phyloP scores from a whole-genome alignment of 208 protist species.

The Acanthamoeba culbertsoni region DNA sequence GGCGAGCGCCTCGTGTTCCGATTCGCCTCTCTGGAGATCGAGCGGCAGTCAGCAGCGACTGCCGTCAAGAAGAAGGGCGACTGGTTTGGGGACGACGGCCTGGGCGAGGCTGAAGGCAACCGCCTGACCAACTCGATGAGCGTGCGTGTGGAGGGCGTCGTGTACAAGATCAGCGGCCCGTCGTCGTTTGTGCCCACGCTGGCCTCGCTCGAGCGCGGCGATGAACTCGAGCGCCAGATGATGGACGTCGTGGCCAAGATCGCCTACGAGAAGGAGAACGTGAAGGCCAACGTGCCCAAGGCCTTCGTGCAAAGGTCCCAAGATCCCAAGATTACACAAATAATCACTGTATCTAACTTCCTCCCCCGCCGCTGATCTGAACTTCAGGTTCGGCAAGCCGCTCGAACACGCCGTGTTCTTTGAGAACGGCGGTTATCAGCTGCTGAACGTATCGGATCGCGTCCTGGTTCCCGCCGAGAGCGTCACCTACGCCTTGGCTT shows the following conservation, averaged over 20 bases:
- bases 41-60: background rate
- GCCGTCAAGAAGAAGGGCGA: background rate
- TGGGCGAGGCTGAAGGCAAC: no score
- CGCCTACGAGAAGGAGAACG: slow-evolving; percentile 46
- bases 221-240: slow-evolving; percentile 8
- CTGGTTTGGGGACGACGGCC: background rate
- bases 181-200: slow-evolving; percentile 48
- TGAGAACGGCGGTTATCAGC: slow-evolving; percentile 51
- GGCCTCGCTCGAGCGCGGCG: slow-evolving; percentile 22
- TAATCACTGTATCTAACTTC: no score
- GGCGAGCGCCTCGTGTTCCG: slow-evolving; percentile 58
- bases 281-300: slow-evolving; percentile 69
- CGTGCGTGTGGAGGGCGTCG: background rate
- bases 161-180: slow-evolving; percentile 47
- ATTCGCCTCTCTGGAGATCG: slow-evolving; percentile 37
- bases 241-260: slow-evolving; percentile 63
- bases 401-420: slow-evolving; percentile 55
- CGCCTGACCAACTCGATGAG: no score
- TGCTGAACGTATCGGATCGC: slow-evolving; percentile 35
- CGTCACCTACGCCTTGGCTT: slow-evolving; percentile 76
- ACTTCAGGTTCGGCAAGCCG: slow-evolving; percentile 57
- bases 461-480: slow-evolving; percentile 32
- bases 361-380: no score
- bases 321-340: no score
- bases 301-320: slow-evolving; percentile 70